phyloP scores from a whole-genome alignment of 2,329 filamentous ascomycete genomes.

The Xylariaceae sp. region DNA sequence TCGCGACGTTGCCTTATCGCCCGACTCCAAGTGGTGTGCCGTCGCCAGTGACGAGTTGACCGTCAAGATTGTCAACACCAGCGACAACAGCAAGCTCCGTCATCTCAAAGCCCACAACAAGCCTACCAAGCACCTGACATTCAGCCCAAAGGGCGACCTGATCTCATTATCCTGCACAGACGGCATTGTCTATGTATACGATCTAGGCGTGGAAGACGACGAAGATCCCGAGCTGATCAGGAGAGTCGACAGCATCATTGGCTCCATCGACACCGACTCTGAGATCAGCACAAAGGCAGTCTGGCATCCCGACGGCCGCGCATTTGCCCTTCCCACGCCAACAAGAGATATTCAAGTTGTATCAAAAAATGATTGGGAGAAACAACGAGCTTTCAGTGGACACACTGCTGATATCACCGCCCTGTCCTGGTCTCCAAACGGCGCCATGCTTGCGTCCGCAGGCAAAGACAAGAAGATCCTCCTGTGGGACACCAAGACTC shows the following conservation, averaged over 20 bases:
- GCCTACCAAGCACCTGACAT: conserved; percentile 87
- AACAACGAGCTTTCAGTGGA: conserved; percentile 76
- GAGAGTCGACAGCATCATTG: conserved; percentile 84
- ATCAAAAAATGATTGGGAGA: conserved; percentile 86
- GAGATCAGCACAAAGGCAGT: conserved; percentile 71
- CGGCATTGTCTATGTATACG: conserved; percentile 88
- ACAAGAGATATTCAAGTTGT: conserved; percentile 82
- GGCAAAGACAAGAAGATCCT: conserved; percentile 67
- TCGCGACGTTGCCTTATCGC: conserved; percentile 79
- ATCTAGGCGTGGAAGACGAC: conserved; percentile 53
- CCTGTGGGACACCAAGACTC: conserved; percentile 88
- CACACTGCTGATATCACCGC: conserved; percentile 85
- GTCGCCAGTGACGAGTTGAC: conserved; percentile 95
- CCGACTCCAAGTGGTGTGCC: conserved; percentile 82
- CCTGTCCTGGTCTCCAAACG: conserved; percentile 91
- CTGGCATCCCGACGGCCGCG: conserved; percentile 94
- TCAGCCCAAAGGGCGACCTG: conserved; percentile 75
- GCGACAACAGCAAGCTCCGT: conserved; percentile 73
- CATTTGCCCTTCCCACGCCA: conserved; percentile 81
- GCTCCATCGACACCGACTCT: conserved; percentile 70
- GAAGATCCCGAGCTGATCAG: conserved; percentile 78
- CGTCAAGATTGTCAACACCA: conserved; percentile 82
- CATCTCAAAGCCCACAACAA: conserved; percentile 80
- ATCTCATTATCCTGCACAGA: conserved; percentile 84
- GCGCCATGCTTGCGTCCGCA: conserved; percentile 75